Conservation (phyloP, 202 grass and related monocot genomes). For the Saccharum hybrid region DNA sequence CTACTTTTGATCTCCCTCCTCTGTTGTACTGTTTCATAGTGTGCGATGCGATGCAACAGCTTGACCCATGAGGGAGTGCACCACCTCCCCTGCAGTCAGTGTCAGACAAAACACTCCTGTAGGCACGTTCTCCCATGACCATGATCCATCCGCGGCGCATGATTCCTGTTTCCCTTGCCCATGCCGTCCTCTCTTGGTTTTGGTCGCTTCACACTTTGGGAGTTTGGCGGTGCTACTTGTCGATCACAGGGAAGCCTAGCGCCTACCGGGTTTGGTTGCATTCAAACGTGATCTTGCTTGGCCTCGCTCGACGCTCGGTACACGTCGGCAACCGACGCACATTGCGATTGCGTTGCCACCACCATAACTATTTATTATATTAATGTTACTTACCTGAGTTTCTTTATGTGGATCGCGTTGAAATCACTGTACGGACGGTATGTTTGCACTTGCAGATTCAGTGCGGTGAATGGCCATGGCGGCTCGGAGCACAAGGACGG, state of each 20-base stretch:
- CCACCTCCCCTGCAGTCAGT: conserved; percentile 21
- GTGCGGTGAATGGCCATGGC: conserved; percentile 31
- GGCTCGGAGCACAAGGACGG: not conserved
- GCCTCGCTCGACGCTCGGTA: not conserved
- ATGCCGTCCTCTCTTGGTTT: not conserved
- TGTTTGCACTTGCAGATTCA: conserved; percentile 28
- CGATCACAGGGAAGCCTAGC: conserved; percentile 38
- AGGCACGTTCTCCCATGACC: conserved; percentile 43
- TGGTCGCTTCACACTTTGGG: conserved; percentile 2
- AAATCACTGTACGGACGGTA: not conserved
- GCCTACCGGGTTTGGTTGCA: not conserved
- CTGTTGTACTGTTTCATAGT: conserved; percentile 46
- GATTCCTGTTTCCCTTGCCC: not conserved
- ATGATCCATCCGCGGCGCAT: conserved; percentile 10
- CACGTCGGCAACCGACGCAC: not conserved
- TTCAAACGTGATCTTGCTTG: conserved; percentile 29
- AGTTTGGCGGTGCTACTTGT: conserved; percentile 2
- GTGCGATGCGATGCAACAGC: not conserved
- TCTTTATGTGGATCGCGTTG: not conserved
- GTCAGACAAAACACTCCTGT: conserved; percentile 48
- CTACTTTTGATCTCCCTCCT: conserved; percentile 18
- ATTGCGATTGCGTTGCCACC: not conserved
- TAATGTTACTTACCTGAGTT: too few relatives aligned
- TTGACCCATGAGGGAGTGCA: conserved; percentile 31
- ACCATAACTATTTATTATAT: too few relatives aligned